Evolutionary conservation across 192 early-diverging fungal species (phyloP), one percentile per base, ranked within the genome.

Genomic region (Gonapodya prolifera): DNA sequence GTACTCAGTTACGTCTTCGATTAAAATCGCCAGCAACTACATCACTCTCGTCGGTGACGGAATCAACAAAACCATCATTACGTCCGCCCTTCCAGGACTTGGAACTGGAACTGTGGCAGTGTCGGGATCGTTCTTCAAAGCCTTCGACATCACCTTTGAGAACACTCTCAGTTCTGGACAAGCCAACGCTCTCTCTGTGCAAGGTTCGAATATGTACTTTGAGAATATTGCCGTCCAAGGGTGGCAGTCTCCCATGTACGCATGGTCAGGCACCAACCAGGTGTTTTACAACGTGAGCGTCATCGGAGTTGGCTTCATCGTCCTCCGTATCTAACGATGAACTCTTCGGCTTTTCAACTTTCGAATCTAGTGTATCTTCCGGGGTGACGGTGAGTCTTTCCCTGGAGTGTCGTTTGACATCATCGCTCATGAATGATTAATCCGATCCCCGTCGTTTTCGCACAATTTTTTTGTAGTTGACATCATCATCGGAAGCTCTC

Each of bases 61-160:
- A 16, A 61, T 61, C 45, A 61, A 61, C 69, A 76, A 76, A 1
- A 70, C 69, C 69, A 76, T 76, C 69, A 76, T 76, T 76, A 34
- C 75, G 35, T 76, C 35, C 16, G 45, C 30, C 29, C 30, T 76
- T 29, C 30, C 30, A 30, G 69, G 75, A 32, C 28, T 70, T 76
- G 75, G 31, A 31, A 32, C 35, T 31, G 75, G 35, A 33, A 76
- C 75, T 69, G 75, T 76, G 35, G 69, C 28, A 18, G 75, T 70
- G 13, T 33, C 35, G 31, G 35, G 75, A 69, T 8, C 1, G 30
- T 69, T 69, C 69, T 76, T 76, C 75, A 76, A 76, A 76, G 75
- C 75, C 13, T 76, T 76, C 8, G 75, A 76, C 29, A 31, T 76
- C 31, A 76, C 75, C 30, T 76, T 76, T 34, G 75, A 76, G 31